Base-by-base conservation (phyloP, 164 flowering plant species). In the Vitis amurensis region DNA sequence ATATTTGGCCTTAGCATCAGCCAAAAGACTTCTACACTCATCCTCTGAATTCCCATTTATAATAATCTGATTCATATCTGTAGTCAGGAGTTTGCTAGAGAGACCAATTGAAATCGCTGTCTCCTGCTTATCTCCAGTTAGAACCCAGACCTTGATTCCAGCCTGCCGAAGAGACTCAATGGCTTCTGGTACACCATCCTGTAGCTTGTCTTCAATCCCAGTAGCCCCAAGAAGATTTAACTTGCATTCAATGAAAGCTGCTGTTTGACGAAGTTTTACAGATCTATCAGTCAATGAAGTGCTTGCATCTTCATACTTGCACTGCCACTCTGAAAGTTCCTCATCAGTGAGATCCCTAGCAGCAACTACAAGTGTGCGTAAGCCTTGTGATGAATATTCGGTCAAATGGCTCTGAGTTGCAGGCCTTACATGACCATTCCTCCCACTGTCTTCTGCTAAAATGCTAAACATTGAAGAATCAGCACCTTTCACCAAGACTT, bases 41-140 rank as follows among this genome's bases (percentile, higher is more conserved):
- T 78, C 81, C 78, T 93, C 93, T 13, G 94, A 86, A 71, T 63
- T 82, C 11, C 98, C 95, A 82, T 93, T 93, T 47, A 93, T 87
- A 64, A 91, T 77, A 64, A 93, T 85, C 70, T 81, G 91, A 58
- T 88, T 91, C 98, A 93, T 93, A 71, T 84, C 85, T 51, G 78
- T 19, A 11, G 95, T 87, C 80, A 93, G 73, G 52, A 93, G 92
- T 68, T 81, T 87, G 90, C 95, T 91, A 56, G 98, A 91, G 62
- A 90, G 90, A 68, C 89, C 98, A 75, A 93, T 93, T 52, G 98
- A 93, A 76, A 93, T 89, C 63, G 98, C 98, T 48, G 98, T 93
- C 73, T 93, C 98, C 74, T 93, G 98, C 81, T 93, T 93, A 80
- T 93, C 98, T 14, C 98, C 98, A 61, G 98, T 93, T 70, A 93